These are phyloP conservation scores for Taphrina confusa DNA, from an alignment of 1,139 yeast species.

Conservation along the genomic window DNA sequence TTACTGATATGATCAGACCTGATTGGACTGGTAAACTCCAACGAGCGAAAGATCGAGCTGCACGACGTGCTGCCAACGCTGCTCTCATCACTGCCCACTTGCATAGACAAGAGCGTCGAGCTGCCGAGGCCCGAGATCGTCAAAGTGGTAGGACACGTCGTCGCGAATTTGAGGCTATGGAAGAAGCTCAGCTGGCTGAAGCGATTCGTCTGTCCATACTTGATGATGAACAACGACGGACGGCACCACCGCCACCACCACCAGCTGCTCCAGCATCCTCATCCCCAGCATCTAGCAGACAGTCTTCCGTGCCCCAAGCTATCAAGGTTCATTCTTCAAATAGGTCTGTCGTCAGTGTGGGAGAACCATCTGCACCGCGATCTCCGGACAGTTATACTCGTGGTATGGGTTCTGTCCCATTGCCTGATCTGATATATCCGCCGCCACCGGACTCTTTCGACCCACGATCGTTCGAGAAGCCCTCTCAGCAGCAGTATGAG, in stretches of 20 bases:
- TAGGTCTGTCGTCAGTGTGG: conserved; percentile 8
- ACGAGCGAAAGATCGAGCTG: conserved; percentile 72
- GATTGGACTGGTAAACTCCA: conserved; percentile 82
- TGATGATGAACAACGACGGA: conserved; percentile 63
- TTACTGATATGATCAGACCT: conserved; percentile 81
- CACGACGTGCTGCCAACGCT: conserved; percentile 69
- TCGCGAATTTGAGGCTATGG: conserved; percentile 26
- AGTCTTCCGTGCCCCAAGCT: background rate
- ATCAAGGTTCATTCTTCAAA: background rate
- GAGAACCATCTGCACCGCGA: conserved; percentile 9
- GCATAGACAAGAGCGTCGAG: conserved; percentile 30
- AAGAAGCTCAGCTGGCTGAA: conserved; percentile 34
- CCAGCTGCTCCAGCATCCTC: background rate
- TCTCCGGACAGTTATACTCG: conserved; percentile 14
- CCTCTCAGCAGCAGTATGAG: conserved; percentile 3
- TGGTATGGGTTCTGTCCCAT: conserved; percentile 14
- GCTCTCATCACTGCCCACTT: conserved; percentile 35
- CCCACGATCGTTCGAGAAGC: conserved; percentile 1
- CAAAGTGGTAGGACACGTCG: conserved; percentile 16
- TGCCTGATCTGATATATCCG: conserved; percentile 26
- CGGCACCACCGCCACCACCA: background rate
- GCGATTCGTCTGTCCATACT: conserved; percentile 72
- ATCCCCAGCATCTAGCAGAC: background rate
- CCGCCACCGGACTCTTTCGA: conserved; percentile 28
- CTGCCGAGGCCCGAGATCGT: conserved; percentile 20